phyloP scores from a whole-genome alignment of 495 filamentous ascomycete genomes.

The Terfezia claveryi region DNA sequence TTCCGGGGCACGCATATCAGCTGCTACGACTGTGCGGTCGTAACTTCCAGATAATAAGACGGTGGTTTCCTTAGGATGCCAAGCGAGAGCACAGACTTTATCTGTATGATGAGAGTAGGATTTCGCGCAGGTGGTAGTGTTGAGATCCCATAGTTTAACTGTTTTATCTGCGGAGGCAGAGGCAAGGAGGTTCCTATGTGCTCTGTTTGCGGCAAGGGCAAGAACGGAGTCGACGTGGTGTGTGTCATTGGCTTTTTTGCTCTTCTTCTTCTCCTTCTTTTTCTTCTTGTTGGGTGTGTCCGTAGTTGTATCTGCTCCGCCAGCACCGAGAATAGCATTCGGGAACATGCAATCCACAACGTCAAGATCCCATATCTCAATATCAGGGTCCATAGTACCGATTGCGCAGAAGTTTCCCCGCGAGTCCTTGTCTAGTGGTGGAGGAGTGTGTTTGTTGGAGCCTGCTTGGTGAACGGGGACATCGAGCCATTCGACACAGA shows the following conservation, averaged over 20 bases:
- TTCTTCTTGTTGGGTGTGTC: slow-evolving; percentile 40
- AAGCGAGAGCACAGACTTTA: slow-evolving; percentile 87
- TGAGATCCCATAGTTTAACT: slow-evolving; percentile 92
- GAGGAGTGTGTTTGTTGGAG: slow-evolving; percentile 34
- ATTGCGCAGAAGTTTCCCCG: slow-evolving; percentile 77
- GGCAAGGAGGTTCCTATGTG: slow-evolving; percentile 85
- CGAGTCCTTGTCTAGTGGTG: slow-evolving; percentile 20
- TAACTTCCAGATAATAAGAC: slow-evolving; percentile 81
- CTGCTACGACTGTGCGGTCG: slow-evolving; percentile 73
- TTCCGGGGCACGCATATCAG: slow-evolving; percentile 82
- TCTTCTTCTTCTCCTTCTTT: slow-evolving; percentile 68
- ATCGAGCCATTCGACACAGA: slow-evolving; percentile 89
- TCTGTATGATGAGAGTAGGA: slow-evolving; percentile 83
- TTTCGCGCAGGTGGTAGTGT: slow-evolving; percentile 74
- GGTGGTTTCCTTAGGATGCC: slow-evolving; percentile 72
- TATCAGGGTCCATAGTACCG: slow-evolving; percentile 93
- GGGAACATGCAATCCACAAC: slow-evolving; percentile 93
- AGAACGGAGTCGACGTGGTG: slow-evolving; percentile 91
- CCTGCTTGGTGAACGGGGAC: slow-evolving; percentile 39
- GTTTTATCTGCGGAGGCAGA: slow-evolving; percentile 92
- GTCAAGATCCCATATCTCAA: slow-evolving; percentile 96
- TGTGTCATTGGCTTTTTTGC: slow-evolving; percentile 64
- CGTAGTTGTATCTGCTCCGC: slow-evolving; percentile 29
- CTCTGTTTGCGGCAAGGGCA: slow-evolving; percentile 71
- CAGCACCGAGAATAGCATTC: slow-evolving; percentile 85